Base-by-base conservation (phyloP, 257 asterid species). In the Fraxinus americana region DNA sequence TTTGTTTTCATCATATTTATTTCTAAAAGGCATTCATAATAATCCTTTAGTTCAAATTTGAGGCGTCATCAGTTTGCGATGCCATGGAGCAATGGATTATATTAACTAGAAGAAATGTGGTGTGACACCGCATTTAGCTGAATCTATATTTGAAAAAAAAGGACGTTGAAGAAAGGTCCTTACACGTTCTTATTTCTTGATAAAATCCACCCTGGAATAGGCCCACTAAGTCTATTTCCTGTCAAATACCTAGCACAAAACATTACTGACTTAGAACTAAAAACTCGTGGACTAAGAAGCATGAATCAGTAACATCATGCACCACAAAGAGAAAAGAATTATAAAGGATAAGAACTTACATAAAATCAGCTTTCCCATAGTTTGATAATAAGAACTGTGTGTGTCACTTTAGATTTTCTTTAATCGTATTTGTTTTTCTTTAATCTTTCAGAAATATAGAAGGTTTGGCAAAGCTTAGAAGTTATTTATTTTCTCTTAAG, bases 111-210 rank as follows among this genome's bases (percentile, higher is more conserved):
- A 57, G 57, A 70, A 76, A 39, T 17, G 21, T 68, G 74, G 70
- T 13, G 16, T 16, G 43, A 78, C 23, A 4, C 1, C 41, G 3
- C 29, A 16, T 57, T 78, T 11, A 16, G n/a, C n/a, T 17, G 32
- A 32, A 78, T 9, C 25, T 41, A 61, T 17, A 45, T 43, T 43
- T 2, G 11, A 41, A 41, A 41, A 41, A 8, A 68, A 75, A 75
- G 78, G 21, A 77, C 16, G 29, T 52, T 16, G 61, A 45, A n/a
- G 68, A 29, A 72, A 72, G 59, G 79, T 76, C 72, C 91, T 36
- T 85, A 94, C 98, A 85, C 84, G 23, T 91, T 94, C 85, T 89
- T 92, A 87, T 91, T 94, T 87, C 97, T 85, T 54, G 81, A 81
- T 67, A 89, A 73, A 81, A 92, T 76, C 97, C 94, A 92, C 4